These are phyloP conservation scores for Acacia melanoxylon DNA, from an alignment of 306 rosid genomes.

Conservation along the genomic window DNA sequence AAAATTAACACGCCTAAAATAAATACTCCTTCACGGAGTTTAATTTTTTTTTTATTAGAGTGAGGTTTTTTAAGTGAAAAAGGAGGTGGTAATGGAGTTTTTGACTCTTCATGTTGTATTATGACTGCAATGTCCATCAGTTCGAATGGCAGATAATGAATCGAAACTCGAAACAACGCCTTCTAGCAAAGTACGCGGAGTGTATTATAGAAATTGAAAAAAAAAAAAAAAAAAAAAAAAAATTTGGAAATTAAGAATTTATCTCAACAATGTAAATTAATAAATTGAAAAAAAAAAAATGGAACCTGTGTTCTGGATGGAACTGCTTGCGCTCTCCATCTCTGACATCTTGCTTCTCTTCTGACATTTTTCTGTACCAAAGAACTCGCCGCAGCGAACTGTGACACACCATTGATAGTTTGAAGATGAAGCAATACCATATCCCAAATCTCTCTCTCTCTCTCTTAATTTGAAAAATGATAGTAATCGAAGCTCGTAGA, in stretches of 20 bases:
- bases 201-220: neutral
- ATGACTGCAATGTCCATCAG: neutral
- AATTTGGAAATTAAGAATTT: neutral
- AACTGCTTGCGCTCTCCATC: constrained; percentile 52
- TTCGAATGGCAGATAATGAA: neutral
- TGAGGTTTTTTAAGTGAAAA: no score
- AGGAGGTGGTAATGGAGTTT: no score
- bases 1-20: neutral
- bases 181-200: neutral
- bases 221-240: no score
- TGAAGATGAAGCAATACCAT: constrained; percentile 64
- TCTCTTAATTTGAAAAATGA: neutral
- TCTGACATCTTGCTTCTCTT: constrained; percentile 8
- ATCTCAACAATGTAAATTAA: neutral
- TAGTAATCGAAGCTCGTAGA: constrained; percentile 1
- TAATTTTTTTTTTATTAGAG: no score
- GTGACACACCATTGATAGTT: constrained; percentile 46
- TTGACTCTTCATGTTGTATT: no score
- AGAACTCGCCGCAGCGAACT: constrained; percentile 29
- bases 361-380: constrained; percentile 36
- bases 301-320: constrained; percentile 86
- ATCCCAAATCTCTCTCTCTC: constrained; percentile 7
- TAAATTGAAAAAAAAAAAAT: neutral
- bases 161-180: neutral
- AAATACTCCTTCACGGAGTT: no score